phyloP scores from a whole-genome alignment of 2,329 filamentous ascomycete species.

The Saccharata proteae region DNA sequence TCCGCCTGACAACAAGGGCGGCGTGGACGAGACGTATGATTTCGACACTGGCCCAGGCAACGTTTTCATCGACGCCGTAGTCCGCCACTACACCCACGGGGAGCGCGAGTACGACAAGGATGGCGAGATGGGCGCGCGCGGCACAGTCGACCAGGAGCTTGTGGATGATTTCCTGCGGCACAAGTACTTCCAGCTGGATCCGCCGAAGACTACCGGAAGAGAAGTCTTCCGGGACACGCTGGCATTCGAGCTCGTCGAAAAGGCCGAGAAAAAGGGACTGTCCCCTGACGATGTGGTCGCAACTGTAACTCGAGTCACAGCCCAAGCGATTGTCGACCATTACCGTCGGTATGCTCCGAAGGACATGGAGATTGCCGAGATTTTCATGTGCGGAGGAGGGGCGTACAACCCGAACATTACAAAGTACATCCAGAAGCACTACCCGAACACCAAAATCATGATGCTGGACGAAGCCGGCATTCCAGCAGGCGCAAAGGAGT shows the following conservation, averaged over 20 bases:
- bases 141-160: conserved; percentile 38
- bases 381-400: conserved; percentile 50
- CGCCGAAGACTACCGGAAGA: conserved; percentile 46
- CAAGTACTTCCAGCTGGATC: conserved; percentile 39
- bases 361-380: conserved; percentile 36
- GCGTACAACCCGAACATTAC: conserved; percentile 47
- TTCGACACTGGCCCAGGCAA: conserved; percentile 48
- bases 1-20: conserved; percentile 32
- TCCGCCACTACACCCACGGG: conserved; percentile 42
- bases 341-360: conserved; percentile 37
- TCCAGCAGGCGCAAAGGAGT: conserved; percentile 46
- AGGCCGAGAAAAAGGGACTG: conserved; percentile 33
- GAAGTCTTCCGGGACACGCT: conserved; percentile 49
- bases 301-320: conserved; percentile 47
- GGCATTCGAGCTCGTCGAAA: conserved; percentile 39
- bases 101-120: conserved; percentile 39
- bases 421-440: conserved; percentile 38
- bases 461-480: conserved; percentile 48
- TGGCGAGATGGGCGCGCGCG: conserved; percentile 37
- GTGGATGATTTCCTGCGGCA: conserved; percentile 40
- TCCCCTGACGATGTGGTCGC: conserved; percentile 42
- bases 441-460: conserved; percentile 37
- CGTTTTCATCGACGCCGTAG: conserved; percentile 43
- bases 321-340: conserved; percentile 44
- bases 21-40: conserved; percentile 31